Conservation (phyloP, 192 early-diverging fungal species). For the Mortierella hygrophila region DNA sequence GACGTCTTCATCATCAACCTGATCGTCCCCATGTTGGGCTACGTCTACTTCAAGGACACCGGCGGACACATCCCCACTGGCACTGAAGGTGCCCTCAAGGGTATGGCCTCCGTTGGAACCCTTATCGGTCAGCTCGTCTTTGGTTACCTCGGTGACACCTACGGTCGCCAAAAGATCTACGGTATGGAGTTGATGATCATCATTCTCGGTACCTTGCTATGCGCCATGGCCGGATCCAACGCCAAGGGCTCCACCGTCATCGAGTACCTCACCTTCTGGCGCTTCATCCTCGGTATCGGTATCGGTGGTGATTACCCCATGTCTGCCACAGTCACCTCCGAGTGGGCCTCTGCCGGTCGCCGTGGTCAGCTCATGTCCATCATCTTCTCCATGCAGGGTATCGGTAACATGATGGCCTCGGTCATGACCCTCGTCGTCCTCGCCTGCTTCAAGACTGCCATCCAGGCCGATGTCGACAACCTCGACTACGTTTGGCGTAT, state of each 20-base stretch:
- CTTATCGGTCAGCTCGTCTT: constrained; percentile 93
- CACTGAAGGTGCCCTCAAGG: constrained; percentile 85
- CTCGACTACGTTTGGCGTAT: constrained; percentile 94
- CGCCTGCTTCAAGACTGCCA: constrained; percentile 73
- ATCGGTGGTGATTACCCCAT: constrained; percentile 88
- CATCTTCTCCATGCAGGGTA: constrained; percentile 94
- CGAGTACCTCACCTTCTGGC: constrained; percentile 75
- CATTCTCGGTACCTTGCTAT: constrained; percentile 88
- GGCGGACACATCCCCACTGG: constrained; percentile 70
- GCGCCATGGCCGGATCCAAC: constrained; percentile 78
- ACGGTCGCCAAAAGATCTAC: constrained; percentile 93
- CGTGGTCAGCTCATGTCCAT: constrained; percentile 87
- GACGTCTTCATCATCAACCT: constrained; percentile 97
- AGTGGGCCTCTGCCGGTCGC: constrained; percentile 83
- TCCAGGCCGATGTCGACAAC: constrained; percentile 70
- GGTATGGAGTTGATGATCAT: constrained; percentile 92
- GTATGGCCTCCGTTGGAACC: constrained; percentile 89
- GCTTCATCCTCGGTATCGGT: constrained; percentile 82
- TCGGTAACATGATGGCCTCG: constrained; percentile 85
- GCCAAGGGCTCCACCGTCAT: constrained; percentile 77
- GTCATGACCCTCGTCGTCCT: constrained; percentile 78
- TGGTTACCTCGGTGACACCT: constrained; percentile 85
- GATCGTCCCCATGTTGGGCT: constrained; percentile 90
- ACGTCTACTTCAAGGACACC: constrained; percentile 70
- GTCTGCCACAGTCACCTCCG: constrained; percentile 92